phyloP scores from a whole-genome alignment of 164 flowering plant genomes.

The Annona cherimola region DNA sequence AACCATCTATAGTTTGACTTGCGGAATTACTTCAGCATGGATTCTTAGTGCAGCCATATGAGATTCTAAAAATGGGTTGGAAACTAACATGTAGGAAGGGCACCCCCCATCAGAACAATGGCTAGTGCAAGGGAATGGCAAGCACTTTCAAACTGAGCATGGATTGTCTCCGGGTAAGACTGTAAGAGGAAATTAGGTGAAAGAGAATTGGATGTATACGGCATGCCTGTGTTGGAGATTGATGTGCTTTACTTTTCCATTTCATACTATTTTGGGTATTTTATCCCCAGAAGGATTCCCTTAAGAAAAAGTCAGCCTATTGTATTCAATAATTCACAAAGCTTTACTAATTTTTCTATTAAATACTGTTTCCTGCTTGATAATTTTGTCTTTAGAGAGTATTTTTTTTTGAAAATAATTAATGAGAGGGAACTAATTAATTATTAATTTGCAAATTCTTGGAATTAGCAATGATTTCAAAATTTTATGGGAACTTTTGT shows the following conservation, averaged over 20 bases:
- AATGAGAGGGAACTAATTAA: no score
- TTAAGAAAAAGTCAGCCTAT: no score
- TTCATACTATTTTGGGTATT: no score
- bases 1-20: background rate
- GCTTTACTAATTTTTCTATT: no score
- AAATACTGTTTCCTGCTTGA: background rate
- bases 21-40: background rate
- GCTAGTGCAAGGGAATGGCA: constrained; percentile 48
- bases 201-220: no score
- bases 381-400: background rate
- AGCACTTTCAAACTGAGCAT: constrained; percentile 41
- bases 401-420: no score
- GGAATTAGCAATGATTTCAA: no score
- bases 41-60: background rate
- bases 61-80: constrained; percentile 7
- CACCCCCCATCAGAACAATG: constrained; percentile 20
- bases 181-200: no score
- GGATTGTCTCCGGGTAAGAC: constrained; percentile 53
- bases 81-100: constrained; percentile 30
- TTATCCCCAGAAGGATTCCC: no score
- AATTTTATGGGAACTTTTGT: no score
- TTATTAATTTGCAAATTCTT: no score
- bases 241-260: background rate
- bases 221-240: background rate
- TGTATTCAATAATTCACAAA: no score